Conservation (phyloP, 805 yeast species). For the Teunomyces barrocoloradensis region DNA sequence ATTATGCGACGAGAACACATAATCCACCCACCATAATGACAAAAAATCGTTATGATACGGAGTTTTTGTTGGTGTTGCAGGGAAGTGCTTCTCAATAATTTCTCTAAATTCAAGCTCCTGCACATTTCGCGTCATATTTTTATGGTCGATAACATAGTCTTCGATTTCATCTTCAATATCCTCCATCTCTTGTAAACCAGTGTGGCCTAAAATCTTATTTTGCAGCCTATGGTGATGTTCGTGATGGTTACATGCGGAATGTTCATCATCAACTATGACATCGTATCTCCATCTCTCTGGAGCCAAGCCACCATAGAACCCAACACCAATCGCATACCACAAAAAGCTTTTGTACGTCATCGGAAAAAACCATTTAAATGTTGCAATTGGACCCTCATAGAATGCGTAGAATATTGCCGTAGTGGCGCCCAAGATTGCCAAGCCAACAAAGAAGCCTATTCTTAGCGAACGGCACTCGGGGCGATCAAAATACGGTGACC, state of each 20-base stretch:
- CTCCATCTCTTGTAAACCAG: conserved; percentile 24
- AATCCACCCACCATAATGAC: conserved; percentile 84
- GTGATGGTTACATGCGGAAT: conserved; percentile 11
- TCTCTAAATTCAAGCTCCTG: conserved; percentile 22
- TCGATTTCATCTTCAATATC: conserved; percentile 29
- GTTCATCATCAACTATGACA: conserved; percentile 50
- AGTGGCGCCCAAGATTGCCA: conserved; percentile 72
- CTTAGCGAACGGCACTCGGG: conserved; percentile 82
- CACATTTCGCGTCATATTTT: conserved; percentile 8
- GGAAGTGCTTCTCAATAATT: conserved; percentile 38
- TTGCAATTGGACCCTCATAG: conserved; percentile 52
- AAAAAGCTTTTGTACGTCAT: conserved; percentile 62
- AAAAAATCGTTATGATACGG: conserved; percentile 39
- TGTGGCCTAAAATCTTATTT: background rate
- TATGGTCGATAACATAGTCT: conserved; percentile 6
- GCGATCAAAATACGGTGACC: conserved; percentile 89
- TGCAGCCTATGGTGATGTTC: background rate
- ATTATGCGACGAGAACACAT: conserved; percentile 75
- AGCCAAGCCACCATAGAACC: conserved; percentile 79
- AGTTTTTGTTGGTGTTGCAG: conserved; percentile 27
- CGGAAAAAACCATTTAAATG: conserved; percentile 62
- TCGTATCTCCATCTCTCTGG: conserved; percentile 89
- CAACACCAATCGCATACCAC: conserved; percentile 80
- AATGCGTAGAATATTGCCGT: conserved; percentile 57
- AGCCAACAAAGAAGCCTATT: conserved; percentile 73